phyloP scores from a whole-genome alignment of 2,329 filamentous ascomycete genomes.

The Cadophora gregata region DNA sequence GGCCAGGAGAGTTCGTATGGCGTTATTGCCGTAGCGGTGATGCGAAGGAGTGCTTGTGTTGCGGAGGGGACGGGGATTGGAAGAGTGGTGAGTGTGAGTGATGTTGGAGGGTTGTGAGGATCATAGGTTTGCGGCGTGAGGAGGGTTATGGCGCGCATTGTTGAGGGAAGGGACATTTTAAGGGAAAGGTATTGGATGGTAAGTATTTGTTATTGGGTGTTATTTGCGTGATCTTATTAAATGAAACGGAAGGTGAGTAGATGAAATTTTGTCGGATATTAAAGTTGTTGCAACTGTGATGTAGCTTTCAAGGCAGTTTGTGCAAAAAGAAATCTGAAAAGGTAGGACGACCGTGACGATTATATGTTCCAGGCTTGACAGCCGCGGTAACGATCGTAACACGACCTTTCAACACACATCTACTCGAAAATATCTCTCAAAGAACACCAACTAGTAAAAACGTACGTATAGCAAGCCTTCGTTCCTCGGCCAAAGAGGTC shows the following conservation, averaged over 20 bases:
- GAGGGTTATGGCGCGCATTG: constrained; percentile 25
- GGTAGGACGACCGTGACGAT: no score
- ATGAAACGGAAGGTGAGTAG: no score
- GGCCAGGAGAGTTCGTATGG: constrained; percentile 31
- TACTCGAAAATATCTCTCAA: not conserved
- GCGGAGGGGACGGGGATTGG: not conserved
- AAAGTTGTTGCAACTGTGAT: not conserved
- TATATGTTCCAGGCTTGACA: no score
- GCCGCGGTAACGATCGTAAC: not conserved
- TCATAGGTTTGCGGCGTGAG: constrained; percentile 17
- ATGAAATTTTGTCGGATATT: no score
- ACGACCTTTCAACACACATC: not conserved
- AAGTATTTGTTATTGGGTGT: not conserved
- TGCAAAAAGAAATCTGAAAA: no score
- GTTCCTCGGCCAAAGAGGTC: not conserved
- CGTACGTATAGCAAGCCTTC: not conserved
- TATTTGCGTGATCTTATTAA: not conserved
- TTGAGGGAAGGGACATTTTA: not conserved
- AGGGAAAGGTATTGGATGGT: not conserved
- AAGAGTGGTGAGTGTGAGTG: constrained; percentile 9
- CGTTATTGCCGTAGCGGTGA: constrained; percentile 24
- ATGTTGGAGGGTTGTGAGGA: constrained; percentile 5
- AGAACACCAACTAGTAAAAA: not conserved
- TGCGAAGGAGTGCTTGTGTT: constrained; percentile 25
- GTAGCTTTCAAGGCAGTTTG: no score